These are phyloP conservation scores for Exutisphaerella laricina DNA, from an alignment of 2,329 filamentous ascomycete species.

Conservation along the genomic window DNA sequence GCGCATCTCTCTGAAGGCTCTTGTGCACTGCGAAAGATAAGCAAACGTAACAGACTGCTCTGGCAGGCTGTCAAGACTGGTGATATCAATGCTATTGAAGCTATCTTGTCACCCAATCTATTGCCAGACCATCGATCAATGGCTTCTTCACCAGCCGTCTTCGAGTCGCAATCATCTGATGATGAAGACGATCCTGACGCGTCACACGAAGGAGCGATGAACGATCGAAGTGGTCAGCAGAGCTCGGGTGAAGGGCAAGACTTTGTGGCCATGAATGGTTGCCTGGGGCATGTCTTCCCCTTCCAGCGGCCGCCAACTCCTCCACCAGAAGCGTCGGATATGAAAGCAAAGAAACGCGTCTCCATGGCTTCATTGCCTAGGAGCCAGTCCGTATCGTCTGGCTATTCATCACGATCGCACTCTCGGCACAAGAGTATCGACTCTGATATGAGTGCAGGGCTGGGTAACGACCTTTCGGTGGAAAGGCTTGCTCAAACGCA, in stretches of 20 bases:
- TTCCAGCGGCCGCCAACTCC: conserved; percentile 63
- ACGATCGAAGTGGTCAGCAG: not conserved
- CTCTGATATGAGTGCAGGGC: conserved; percentile 55
- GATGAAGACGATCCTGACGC: conserved; percentile 18
- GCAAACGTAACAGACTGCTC: conserved; percentile 74
- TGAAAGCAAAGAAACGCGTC: conserved; percentile 66
- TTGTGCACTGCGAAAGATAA: conserved; percentile 72
- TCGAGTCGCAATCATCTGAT: conserved; percentile 19
- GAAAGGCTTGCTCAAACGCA: conserved; percentile 70
- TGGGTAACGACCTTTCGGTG: conserved; percentile 71
- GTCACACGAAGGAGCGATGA: conserved; percentile 1
- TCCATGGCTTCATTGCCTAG: conserved; percentile 70
- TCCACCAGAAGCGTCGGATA: conserved; percentile 41
- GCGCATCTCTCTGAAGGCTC: conserved; percentile 83
- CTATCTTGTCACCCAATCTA: conserved; percentile 65
- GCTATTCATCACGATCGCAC: conserved; percentile 62
- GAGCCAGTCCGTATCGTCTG: conserved; percentile 82
- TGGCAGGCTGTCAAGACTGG: conserved; percentile 85
- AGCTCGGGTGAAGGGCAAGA: conserved; percentile 11
- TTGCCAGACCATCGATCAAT: conserved; percentile 14
- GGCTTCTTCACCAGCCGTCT: conserved; percentile 16
- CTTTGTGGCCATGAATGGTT: conserved; percentile 36
- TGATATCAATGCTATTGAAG: conserved; percentile 66
- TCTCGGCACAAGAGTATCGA: conserved; percentile 74
- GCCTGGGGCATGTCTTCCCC: conserved; percentile 80